phyloP scores from a whole-genome alignment of 768 basidiomycete genomes.

The Serpula lacrymans region DNA sequence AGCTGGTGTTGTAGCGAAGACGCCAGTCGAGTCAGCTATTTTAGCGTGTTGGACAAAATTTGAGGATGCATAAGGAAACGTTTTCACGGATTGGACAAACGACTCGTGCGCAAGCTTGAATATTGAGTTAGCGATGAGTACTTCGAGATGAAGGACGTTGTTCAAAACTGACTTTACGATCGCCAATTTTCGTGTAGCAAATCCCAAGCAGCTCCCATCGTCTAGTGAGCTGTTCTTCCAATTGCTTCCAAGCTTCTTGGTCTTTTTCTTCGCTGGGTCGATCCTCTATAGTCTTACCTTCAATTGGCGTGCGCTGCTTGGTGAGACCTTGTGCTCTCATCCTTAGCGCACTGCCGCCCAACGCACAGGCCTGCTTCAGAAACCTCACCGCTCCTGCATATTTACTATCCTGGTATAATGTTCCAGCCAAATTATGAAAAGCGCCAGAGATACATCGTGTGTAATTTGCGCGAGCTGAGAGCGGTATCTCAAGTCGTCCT shows the following conservation, averaged over 20 bases:
- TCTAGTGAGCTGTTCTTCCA: constrained; percentile 63
- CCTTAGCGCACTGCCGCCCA: constrained; percentile 48
- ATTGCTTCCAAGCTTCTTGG: constrained; percentile 48
- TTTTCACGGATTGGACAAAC: constrained; percentile 46
- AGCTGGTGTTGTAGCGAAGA: constrained; percentile 40
- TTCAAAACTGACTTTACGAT: constrained; percentile 57
- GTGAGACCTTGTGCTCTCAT: too few species aligned
- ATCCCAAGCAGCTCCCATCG: constrained; percentile 82
- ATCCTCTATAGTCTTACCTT: too few species aligned
- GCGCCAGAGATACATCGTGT: constrained; percentile 69
- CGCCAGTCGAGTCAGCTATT: constrained; percentile 18
- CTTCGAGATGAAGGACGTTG: background rate
- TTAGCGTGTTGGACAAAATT: constrained; percentile 35
- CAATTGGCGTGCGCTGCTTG: background rate
- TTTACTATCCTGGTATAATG: constrained; percentile 63
- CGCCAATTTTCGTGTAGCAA: constrained; percentile 74
- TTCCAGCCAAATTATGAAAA: constrained; percentile 64
- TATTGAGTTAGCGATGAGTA: constrained; percentile 3
- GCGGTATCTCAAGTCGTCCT: constrained; percentile 11
- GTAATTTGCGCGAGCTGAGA: constrained; percentile 45
- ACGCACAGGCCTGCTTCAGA: constrained; percentile 53
- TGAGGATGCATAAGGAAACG: constrained; percentile 46
- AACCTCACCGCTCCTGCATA: constrained; percentile 68
- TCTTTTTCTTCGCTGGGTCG: constrained; percentile 8
- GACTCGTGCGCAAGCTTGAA: constrained; percentile 58